phyloP scores from a whole-genome alignment of 1,139 yeast species.

The Saccharomyces hybrid region DNA sequence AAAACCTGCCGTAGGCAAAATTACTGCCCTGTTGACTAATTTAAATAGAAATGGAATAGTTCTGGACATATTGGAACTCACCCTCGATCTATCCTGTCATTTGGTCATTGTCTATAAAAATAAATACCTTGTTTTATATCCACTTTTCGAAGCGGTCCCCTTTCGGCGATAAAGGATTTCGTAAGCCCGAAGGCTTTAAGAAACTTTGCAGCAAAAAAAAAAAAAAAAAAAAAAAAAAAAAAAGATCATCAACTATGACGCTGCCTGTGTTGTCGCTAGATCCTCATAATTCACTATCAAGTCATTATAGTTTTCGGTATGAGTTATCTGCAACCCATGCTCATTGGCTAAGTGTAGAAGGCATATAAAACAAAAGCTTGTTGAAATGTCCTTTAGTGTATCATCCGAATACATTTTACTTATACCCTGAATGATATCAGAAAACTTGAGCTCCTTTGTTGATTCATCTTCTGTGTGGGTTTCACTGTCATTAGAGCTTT shows the following conservation, averaged over 20 bases:
- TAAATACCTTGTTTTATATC: neutral
- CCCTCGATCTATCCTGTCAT: neutral
- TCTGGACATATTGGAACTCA: neutral
- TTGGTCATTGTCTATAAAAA: neutral
- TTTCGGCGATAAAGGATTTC: neutral
- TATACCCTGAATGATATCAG: constrained; percentile 41
- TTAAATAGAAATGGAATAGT: constrained; percentile 1
- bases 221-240: neutral
- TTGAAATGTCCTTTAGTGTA: constrained; percentile 58
- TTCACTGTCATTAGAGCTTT: neutral
- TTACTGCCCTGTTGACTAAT: constrained; percentile 13
- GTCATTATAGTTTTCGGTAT: constrained; percentile 51
- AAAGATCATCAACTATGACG: neutral
- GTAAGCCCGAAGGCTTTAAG: neutral
- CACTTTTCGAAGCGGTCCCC: neutral
- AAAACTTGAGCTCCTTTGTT: constrained; percentile 23
- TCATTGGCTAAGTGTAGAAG: constrained; percentile 83
- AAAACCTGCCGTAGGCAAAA: constrained; percentile 28
- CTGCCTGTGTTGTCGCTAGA: neutral
- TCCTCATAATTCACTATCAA: constrained; percentile 28
- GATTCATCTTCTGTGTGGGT: neutral
- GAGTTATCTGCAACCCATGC: constrained; percentile 61
- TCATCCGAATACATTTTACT: constrained; percentile 47
- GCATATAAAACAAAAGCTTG: constrained; percentile 83
- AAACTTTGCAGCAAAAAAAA: neutral